A percentile compares a stretch with the other conserved stretches of the same genome.
Evolutionary conservation across 768 basidiomycete genomes (phyloP).

Genomic region (Lyophyllum shimeji): DNA sequence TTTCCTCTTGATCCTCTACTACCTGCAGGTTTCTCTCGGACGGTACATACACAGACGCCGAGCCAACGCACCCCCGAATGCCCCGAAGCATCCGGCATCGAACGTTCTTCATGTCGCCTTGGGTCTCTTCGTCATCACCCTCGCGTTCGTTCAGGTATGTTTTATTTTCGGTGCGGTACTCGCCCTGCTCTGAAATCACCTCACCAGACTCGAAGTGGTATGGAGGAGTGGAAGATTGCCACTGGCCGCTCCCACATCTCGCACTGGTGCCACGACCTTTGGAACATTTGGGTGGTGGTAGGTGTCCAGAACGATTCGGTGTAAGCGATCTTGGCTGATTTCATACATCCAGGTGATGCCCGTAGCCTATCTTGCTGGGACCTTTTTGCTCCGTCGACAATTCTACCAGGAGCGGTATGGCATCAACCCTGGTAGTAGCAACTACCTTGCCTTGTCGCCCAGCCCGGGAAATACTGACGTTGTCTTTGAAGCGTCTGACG

Average conservation of each 20-base stretch:
- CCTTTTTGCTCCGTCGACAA: conserved; percentile 41
- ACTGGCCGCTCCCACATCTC: conserved; percentile 35
- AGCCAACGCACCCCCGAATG: conserved; percentile 25
- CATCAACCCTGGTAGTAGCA: conserved; percentile 12
- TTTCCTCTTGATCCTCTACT: conserved; percentile 48
- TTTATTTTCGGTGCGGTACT: conserved; percentile 7
- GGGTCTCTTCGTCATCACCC: conserved; percentile 46
- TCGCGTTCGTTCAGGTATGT: conserved; percentile 54
- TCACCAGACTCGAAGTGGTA: conserved; percentile 39
- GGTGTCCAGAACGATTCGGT: conserved; percentile 17
- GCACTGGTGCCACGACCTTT: conserved; percentile 38
- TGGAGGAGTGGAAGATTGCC: conserved; percentile 41
- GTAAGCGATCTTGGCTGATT: not conserved
- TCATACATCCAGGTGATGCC: conserved; percentile 34
- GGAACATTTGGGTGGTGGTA: conserved; percentile 48
- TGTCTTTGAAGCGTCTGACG: conserved; percentile 18
- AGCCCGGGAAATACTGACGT: conserved; percentile 13
- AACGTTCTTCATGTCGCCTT: conserved; percentile 58
- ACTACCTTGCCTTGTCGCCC: conserved; percentile 26
- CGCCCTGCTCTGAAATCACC: not conserved
- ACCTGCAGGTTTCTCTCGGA: conserved; percentile 53
- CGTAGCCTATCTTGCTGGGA: conserved; percentile 45
- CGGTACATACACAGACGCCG: conserved; percentile 48
- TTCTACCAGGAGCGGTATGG: conserved; percentile 36
- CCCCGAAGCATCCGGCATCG: conserved; percentile 43